A percentile compares a stretch with the other conserved stretches of the same genome.
Evolutionary conservation across 495 filamentous ascomycete species (phyloP).

Genomic region (Neurospora discreta): DNA sequence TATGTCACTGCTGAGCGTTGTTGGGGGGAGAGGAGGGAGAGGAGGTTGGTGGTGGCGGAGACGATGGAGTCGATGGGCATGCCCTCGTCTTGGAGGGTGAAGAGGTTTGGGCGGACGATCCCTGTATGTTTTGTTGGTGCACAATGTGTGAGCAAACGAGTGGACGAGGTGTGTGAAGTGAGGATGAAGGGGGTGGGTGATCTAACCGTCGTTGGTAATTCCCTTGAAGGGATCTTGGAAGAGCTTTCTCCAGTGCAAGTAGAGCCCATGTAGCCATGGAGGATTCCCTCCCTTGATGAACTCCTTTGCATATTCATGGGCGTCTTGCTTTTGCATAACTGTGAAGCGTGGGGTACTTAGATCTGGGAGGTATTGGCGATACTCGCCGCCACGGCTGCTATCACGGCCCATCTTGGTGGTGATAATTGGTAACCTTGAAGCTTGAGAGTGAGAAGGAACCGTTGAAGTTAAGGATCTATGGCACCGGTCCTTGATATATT

Average conservation of each 20-base stretch:
- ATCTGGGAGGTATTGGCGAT: conserved; percentile 45
- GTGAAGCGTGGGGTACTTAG: conserved; percentile 50
- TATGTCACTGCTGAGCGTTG: conserved; percentile 39
- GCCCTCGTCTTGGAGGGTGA: conserved; percentile 49
- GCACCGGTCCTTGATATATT: background rate
- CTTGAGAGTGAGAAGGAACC: background rate
- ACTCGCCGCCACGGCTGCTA: conserved; percentile 7
- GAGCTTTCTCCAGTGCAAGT: conserved; percentile 54
- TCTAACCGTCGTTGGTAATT: conserved; percentile 54
- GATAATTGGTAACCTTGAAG: background rate
- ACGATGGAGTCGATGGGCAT: conserved; percentile 47
- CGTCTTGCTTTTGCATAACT: conserved; percentile 49
- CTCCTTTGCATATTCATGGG: conserved; percentile 49
- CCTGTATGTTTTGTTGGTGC: conserved; percentile 22
- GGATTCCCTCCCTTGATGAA: conserved; percentile 49
- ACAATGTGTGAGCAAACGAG: background rate
- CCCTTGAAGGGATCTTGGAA: conserved; percentile 60
- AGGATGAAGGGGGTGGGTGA: background rate
- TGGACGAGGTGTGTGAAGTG: background rate
- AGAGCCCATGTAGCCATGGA: conserved; percentile 58
- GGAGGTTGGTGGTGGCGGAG: conserved; percentile 31
- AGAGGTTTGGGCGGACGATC: conserved; percentile 43
- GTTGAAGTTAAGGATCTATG: background rate
- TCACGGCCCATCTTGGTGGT: background rate
- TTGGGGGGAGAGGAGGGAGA: conserved; percentile 31